Evolutionary conservation across 1,284 basidiomycete species (phyloP), one percentile per base, ranked within the genome.

Genomic region (Hemileia vastatrix): DNA sequence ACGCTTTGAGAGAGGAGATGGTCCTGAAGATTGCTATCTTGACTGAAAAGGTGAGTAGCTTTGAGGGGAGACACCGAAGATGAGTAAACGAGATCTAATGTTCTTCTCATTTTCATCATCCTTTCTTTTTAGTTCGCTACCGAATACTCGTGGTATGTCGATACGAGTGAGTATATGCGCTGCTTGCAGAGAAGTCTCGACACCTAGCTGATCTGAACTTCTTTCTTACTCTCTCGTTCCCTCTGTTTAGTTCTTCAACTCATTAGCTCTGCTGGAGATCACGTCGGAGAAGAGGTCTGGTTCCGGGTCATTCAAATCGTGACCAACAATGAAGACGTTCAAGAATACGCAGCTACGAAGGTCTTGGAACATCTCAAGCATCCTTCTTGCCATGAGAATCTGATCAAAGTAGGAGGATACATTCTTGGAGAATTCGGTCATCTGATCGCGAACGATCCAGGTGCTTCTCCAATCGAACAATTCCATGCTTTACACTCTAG

Each of bases 61-160:
- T n/a, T n/a, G n/a, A 72, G 27, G 27, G 27, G 27, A 27, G 27
- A 27, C 27, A 27, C 27, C 27, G 27, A 27, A 27, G 27, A 27
- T 27, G 27, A 27, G 27, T 27, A 27, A 27, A 27, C 27, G 27
- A 27, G 27, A 27, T 9, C 36, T 40, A 40, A 9, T 24, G 24
- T 18, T 27, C 32, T 36, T 36, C 19, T 27, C 32, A 32, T 19
- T 23, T 55, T 19, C 24, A 32, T n/a, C 31, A 13, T 57, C 19
- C 13, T 44, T 18, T 13, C 21, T 11, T n/a, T 23, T 19, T 36
- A 24, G 63, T 72, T 72, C 47, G 72, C 74, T 4, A 70, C 66
- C 43, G 73, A 74, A 53, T 70, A 71, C 57, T 57, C 63, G 31
- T 74, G 73, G 72, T 75, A 75, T 55, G 70, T 75, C 32, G 73